Evolutionary conservation across 176 grass and related monocot species (phyloP).

Genomic region (Panicum miliaceum): DNA sequence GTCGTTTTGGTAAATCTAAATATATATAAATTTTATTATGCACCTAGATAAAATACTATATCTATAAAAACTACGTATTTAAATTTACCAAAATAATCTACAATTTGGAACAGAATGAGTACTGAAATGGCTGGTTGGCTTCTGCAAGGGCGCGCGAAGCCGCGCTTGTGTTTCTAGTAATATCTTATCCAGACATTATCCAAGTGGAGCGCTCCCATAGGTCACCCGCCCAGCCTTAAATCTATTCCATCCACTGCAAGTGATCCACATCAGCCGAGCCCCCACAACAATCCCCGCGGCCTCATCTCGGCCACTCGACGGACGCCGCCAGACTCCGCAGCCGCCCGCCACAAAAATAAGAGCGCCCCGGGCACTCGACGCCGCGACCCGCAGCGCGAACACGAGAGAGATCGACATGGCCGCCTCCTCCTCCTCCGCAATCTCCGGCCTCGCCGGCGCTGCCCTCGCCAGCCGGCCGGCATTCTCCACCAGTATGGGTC

Average conservation of each 20-base stretch:
- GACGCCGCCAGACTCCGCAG: not conserved
- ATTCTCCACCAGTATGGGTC: constrained; percentile 54
- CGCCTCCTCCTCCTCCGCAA: too few species aligned
- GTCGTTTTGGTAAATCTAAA: too few species aligned
- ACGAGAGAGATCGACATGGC: too few species aligned
- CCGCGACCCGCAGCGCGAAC: not conserved
- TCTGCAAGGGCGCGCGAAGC: too few species aligned
- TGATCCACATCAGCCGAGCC: constrained; percentile 63
- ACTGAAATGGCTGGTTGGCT: too few species aligned
- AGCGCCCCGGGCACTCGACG: not conserved
- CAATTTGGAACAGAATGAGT: too few species aligned
- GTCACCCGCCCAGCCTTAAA: not conserved
- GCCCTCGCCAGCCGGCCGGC: constrained; percentile 52
- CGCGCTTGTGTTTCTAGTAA: too few species aligned
- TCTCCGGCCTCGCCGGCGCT: constrained; percentile 28
- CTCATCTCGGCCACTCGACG: constrained; percentile 10
- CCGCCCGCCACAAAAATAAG: constrained; percentile 46
- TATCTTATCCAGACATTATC: constrained; percentile 80
- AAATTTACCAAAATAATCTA: too few species aligned
- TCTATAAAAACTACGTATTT: too few species aligned
- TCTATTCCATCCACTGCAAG: constrained; percentile 74
- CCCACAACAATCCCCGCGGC: constrained; percentile 40
- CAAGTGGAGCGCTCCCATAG: constrained; percentile 68
- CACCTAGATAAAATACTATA: too few species aligned
- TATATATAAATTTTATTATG: too few species aligned